Evolutionary conservation across 2,329 filamentous ascomycete species (phyloP).

Genomic region (Microdochium nivale): DNA sequence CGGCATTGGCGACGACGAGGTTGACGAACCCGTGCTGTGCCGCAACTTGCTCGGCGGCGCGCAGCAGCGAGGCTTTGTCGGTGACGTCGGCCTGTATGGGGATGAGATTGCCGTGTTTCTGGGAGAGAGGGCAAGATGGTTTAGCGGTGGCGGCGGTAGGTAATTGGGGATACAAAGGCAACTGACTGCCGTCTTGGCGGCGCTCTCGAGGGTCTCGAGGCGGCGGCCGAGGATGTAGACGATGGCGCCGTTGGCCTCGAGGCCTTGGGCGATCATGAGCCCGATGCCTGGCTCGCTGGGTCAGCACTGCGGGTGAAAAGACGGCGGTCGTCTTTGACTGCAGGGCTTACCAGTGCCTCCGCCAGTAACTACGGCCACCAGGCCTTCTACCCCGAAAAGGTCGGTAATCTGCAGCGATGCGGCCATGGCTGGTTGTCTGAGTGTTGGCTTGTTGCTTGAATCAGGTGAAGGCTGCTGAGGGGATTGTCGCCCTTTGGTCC

Average conservation of each 20-base stretch:
- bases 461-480: too few species aligned
- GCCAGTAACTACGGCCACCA: conserved; percentile 47
- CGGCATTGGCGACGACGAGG: conserved; percentile 49
- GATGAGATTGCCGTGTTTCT: conserved; percentile 19
- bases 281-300: conserved; percentile 32
- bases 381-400: conserved; percentile 39
- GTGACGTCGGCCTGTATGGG: conserved; percentile 22
- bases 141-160: neutral
- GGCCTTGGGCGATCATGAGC: conserved; percentile 37
- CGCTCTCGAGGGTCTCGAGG: conserved; percentile 29
- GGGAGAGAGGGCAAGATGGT: conserved; percentile 1
- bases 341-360: conserved; percentile 40
- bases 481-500: too few species aligned
- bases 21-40: conserved; percentile 49
- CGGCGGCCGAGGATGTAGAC: conserved; percentile 45
- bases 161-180: too few species aligned
- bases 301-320: neutral
- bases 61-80: conserved; percentile 35
- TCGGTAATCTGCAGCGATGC: conserved; percentile 14
- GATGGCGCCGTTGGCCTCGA: conserved; percentile 40
- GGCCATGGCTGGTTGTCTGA: too few species aligned
- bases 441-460: too few species aligned
- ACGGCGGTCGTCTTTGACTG: too few species aligned
- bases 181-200: conserved; percentile 23
- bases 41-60: conserved; percentile 44